Conservation (phyloP, 1,284 basidiomycete species). For the Paramarasmius palmivorus region DNA sequence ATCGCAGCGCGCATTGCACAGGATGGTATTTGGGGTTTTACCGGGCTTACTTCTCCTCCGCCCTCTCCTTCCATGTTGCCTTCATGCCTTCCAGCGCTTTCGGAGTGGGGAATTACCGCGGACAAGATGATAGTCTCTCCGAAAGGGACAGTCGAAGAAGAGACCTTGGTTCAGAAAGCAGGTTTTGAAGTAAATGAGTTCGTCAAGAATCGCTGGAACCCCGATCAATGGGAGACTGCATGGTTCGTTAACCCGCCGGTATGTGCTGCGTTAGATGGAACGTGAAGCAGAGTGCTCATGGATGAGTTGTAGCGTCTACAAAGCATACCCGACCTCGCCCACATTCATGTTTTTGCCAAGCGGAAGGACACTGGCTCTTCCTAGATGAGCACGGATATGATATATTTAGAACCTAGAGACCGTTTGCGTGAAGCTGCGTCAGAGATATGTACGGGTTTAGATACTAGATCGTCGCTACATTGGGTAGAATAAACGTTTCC, state of each 20-base stretch:
- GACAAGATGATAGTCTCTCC: slow-evolving; percentile 55
- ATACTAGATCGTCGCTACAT: no score
- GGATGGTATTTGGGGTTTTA: slow-evolving; percentile 80
- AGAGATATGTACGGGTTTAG: no score
- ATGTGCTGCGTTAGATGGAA: neutral
- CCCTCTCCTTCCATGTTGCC: slow-evolving; percentile 65
- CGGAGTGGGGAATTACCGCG: slow-evolving; percentile 68
- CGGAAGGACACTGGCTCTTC: slow-evolving; percentile 36
- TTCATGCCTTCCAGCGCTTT: slow-evolving; percentile 55
- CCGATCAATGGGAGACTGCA: slow-evolving; percentile 75
- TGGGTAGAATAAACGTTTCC: no score
- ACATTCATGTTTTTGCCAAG: slow-evolving; percentile 79
- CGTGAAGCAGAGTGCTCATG: neutral
- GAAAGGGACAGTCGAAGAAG: slow-evolving; percentile 52
- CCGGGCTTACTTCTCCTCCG: slow-evolving; percentile 55
- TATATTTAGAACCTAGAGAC: no score
- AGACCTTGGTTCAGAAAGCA: slow-evolving; percentile 47
- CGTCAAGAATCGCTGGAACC: slow-evolving; percentile 63
- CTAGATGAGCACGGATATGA: neutral
- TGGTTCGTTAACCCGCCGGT: slow-evolving; percentile 88
- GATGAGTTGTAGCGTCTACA: slow-evolving; percentile 59
- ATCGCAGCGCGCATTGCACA: slow-evolving; percentile 57
- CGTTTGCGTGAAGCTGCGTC: no score
- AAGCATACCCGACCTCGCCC: slow-evolving; percentile 75
- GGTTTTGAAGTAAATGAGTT: slow-evolving; percentile 62